phyloP scores from a whole-genome alignment of 2,329 filamentous ascomycete genomes.

The Exophiala bonariae region DNA sequence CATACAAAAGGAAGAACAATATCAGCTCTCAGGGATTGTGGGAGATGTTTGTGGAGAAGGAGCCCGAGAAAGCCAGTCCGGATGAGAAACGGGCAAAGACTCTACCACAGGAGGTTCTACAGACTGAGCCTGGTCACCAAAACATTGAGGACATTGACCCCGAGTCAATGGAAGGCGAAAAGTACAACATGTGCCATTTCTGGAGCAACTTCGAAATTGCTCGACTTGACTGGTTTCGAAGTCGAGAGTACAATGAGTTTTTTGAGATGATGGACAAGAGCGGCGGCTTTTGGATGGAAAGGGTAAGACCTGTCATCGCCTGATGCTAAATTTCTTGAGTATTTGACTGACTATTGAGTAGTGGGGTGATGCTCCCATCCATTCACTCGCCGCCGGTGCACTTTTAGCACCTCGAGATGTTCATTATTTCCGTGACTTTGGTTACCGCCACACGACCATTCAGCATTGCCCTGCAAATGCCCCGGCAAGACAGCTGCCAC shows the following conservation, averaged over 20 bases:
- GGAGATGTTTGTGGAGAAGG: conserved; percentile 95
- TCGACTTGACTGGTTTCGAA: conserved; percentile 89
- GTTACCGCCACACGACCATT: conserved; percentile 97
- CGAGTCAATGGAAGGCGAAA: conserved; percentile 94
- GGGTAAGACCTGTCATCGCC: conserved; percentile 60
- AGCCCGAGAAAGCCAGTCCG: conserved; percentile 44
- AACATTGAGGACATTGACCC: conserved; percentile 79
- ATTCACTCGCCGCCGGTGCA: conserved; percentile 90
- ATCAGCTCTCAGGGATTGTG: conserved; percentile 88
- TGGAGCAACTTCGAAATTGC: conserved; percentile 99
- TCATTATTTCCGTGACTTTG: conserved; percentile 98
- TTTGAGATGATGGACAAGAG: conserved; percentile 99
- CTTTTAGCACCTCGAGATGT: conserved; percentile 80
- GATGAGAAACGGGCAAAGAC: conserved; percentile 67
- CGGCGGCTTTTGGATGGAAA: conserved; percentile 98
- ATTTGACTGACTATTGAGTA: conserved; percentile 43
- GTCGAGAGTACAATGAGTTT: conserved; percentile 96
- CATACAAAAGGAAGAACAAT: conserved; percentile 91
- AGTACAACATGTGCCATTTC: conserved; percentile 99
- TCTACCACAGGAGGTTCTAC: conserved; percentile 78
- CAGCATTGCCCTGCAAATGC: conserved; percentile 98
- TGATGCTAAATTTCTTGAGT: neutral
- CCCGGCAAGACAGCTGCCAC: conserved; percentile 78
- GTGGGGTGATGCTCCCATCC: conserved; percentile 99
- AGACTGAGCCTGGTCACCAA: conserved; percentile 69